Evolutionary conservation across 139 green algal genomes (phyloP).

Genomic region (Volvox reticuliferus): DNA sequence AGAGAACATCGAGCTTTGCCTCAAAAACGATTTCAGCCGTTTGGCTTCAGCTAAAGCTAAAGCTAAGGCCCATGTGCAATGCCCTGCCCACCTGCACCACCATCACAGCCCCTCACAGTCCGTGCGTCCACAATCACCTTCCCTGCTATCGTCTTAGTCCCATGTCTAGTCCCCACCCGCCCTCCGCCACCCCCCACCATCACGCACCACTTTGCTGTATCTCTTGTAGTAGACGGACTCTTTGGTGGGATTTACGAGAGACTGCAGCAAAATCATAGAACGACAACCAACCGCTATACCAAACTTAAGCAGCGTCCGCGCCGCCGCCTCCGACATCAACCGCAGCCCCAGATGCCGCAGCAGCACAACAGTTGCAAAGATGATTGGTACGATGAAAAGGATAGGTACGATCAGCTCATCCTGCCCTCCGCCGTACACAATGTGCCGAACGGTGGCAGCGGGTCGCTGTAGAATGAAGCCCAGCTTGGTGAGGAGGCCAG

Average conservation of each 20-base stretch:
- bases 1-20: too few relatives aligned
- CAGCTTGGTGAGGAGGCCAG: background rate
- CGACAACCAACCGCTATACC: conserved; percentile 39
- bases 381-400: conserved; percentile 30
- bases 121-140: background rate
- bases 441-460: background rate
- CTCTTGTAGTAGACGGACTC: conserved; percentile 40
- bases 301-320: conserved; percentile 22
- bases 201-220: conserved; percentile 49
- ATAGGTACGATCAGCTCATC: conserved; percentile 45
- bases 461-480: conserved; percentile 6
- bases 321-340: background rate
- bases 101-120: too few relatives aligned
- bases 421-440: conserved; percentile 28
- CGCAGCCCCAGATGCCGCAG: background rate
- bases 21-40: too few relatives aligned
- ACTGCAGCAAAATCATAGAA: conserved; percentile 18
- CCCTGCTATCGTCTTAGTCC: background rate
- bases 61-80: too few relatives aligned
- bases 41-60: too few relatives aligned
- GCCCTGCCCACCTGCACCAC: too few relatives aligned
- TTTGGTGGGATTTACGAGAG: background rate
- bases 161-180: too few relatives aligned
- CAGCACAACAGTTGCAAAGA: background rate
- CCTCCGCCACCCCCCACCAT: too few relatives aligned